Evolutionary conservation across 139 green algal genomes (phyloP).

Genomic region (Spirogloea muscicola): DNA sequence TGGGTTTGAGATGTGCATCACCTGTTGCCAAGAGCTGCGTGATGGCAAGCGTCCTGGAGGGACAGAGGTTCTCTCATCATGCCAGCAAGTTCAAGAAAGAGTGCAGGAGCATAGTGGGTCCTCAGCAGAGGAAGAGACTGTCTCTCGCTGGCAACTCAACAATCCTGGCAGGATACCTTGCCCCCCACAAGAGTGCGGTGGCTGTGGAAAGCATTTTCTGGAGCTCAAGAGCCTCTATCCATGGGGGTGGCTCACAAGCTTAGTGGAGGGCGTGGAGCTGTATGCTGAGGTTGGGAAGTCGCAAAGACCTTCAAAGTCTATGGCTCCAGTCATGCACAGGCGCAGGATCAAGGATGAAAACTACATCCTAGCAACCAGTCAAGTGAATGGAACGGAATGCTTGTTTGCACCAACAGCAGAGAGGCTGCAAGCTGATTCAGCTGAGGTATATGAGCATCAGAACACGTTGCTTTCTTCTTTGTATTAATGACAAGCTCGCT

Average conservation of each 20-base stretch:
- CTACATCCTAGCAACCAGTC: too few relatives aligned
- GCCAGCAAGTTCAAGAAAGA: background rate
- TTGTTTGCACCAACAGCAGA: background rate
- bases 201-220: constrained; percentile 24
- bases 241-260: background rate
- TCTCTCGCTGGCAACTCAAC: background rate
- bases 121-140: background rate
- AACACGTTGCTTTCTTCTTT: too few relatives aligned
- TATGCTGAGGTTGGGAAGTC: too few relatives aligned
- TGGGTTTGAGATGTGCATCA: constrained; percentile 36
- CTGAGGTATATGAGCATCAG: too few relatives aligned
- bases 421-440: background rate
- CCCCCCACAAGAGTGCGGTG: constrained; percentile 21
- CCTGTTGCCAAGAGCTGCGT: constrained; percentile 29
- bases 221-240: constrained; percentile 11
- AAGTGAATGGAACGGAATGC: too few relatives aligned
- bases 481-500: too few relatives aligned
- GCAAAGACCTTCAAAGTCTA: too few relatives aligned
- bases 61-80: background rate
- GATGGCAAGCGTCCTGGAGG: constrained; percentile 2
- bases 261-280: too few relatives aligned
- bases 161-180: constrained; percentile 10
- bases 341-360: too few relatives aligned
- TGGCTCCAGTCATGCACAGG: too few relatives aligned
- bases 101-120: background rate